A percentile compares a stretch with the other conserved stretches of the same genome.
These are phyloP conservation scores for Trichoderma oligosporum DNA, from an alignment of 2,329 filamentous ascomycete species.

Conservation along the genomic window DNA sequence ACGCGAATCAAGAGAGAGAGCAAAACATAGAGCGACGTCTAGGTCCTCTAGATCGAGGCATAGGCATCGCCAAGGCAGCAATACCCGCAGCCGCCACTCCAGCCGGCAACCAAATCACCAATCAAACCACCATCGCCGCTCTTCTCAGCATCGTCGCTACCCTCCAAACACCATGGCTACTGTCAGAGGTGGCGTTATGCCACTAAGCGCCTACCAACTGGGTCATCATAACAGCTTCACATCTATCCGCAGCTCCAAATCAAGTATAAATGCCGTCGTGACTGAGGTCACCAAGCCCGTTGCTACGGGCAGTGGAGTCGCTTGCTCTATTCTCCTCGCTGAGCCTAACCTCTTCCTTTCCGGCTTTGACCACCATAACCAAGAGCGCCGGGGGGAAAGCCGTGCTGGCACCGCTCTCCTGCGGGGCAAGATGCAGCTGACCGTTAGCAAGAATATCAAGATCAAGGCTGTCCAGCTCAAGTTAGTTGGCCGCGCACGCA, in stretches of 20 bases:
- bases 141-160: constrained; percentile 11
- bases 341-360: constrained; percentile 78
- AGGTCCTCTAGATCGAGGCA: constrained; percentile 14
- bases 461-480: constrained; percentile 87
- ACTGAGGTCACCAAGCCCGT: constrained; percentile 65
- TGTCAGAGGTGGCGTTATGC: constrained; percentile 23
- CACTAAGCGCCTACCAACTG: constrained; percentile 27
- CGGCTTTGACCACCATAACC: constrained; percentile 70
- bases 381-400: constrained; percentile 46
- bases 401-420: constrained; percentile 76
- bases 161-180: constrained; percentile 25
- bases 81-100: constrained; percentile 11
- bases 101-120: constrained; percentile 4
- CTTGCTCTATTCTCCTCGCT: constrained; percentile 68
- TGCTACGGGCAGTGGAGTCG: constrained; percentile 72
- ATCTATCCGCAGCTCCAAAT: constrained; percentile 48
- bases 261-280: constrained; percentile 48
- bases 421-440: constrained; percentile 76
- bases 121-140: neutral
- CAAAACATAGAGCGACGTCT: neutral
- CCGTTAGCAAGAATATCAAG: constrained; percentile 84
- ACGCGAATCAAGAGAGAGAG: neutral
- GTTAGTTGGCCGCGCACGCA: constrained; percentile 78
- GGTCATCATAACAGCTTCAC: constrained; percentile 48
- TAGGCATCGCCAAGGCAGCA: neutral